These are phyloP conservation scores for Isoetes engelmannii DNA, from an alignment of 83 land plant genomes.

Conservation along the genomic window DNA sequence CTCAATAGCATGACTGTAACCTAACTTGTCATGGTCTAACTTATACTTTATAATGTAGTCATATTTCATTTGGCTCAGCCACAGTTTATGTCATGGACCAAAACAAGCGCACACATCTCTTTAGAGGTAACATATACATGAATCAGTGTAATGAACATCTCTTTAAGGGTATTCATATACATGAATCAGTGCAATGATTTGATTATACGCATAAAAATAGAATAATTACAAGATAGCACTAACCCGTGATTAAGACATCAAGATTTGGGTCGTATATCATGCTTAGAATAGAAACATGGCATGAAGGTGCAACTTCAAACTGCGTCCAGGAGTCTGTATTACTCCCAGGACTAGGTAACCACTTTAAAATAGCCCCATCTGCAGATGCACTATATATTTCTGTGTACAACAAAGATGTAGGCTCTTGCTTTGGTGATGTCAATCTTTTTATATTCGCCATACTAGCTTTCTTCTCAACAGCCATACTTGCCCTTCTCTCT, in stretches of 20 bases:
- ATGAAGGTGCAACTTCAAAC: conserved; percentile 12
- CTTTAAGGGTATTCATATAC: too few relatives aligned
- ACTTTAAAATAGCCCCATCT: conserved; percentile 26
- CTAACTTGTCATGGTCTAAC: too few relatives aligned
- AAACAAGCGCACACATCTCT: too few relatives aligned
- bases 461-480: background rate
- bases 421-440: background rate
- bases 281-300: conserved; percentile 16
- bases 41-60: too few relatives aligned
- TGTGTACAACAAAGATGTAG: background rate
- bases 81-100: too few relatives aligned
- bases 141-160: too few relatives aligned
- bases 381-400: conserved; percentile 29
- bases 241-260: conserved; percentile 29
- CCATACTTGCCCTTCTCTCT: background rate
- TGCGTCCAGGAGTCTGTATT: conserved; percentile 20
- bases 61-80: too few relatives aligned
- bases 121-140: too few relatives aligned
- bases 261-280: conserved; percentile 27
- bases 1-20: too few relatives aligned
- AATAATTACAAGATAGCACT: background rate
- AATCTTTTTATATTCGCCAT: background rate
- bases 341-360: conserved; percentile 18
- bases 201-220: background rate
- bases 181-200: background rate